Conservation (phyloP, 768 basidiomycete genomes). For the Clavaria fumosa region DNA sequence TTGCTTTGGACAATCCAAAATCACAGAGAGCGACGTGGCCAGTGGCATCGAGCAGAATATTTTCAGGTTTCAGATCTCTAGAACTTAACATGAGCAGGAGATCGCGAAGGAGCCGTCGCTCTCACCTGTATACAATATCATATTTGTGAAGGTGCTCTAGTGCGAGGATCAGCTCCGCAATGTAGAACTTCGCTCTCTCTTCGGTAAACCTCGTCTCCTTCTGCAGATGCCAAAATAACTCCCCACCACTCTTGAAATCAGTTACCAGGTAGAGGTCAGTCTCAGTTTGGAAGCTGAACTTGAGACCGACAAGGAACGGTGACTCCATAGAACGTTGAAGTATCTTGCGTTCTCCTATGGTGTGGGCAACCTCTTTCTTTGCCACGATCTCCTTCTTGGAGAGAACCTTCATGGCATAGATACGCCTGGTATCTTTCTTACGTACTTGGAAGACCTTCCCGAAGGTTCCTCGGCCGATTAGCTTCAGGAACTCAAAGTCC, state of each 20-base stretch:
- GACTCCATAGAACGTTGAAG: slow-evolving; percentile 84
- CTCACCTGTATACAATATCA: slow-evolving; percentile 84
- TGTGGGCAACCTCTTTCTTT: slow-evolving; percentile 98
- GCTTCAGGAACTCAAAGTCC: slow-evolving; percentile 97
- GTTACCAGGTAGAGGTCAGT: slow-evolving; percentile 91
- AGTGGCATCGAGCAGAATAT: slow-evolving; percentile 94
- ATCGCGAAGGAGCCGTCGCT: slow-evolving; percentile 11
- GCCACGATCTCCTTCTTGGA: slow-evolving; percentile 98
- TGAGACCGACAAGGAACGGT: slow-evolving; percentile 95
- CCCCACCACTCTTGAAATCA: slow-evolving; percentile 97
- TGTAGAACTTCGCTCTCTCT: slow-evolving; percentile 89
- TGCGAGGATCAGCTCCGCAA: slow-evolving; percentile 89
- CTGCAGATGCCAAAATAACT: slow-evolving; percentile 97
- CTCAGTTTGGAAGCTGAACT: slow-evolving; percentile 97
- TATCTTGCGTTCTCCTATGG: slow-evolving; percentile 98
- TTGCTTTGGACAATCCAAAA: slow-evolving; percentile 94
- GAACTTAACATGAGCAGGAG: slow-evolving; percentile 1
- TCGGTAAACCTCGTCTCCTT: slow-evolving; percentile 88
- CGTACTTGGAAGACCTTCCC: slow-evolving; percentile 98
- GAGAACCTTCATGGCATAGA: slow-evolving; percentile 99
- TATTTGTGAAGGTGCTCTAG: slow-evolving; percentile 97
- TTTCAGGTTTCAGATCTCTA: slow-evolving; percentile 95
- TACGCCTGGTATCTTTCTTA: slow-evolving; percentile 93
- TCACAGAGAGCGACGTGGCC: slow-evolving; percentile 98
- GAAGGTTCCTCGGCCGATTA: slow-evolving; percentile 96